A percentile compares a stretch with the other conserved stretches of the same genome.
Conservation (phyloP, 129 eudicot genomes). For the Logfia minima region DNA sequence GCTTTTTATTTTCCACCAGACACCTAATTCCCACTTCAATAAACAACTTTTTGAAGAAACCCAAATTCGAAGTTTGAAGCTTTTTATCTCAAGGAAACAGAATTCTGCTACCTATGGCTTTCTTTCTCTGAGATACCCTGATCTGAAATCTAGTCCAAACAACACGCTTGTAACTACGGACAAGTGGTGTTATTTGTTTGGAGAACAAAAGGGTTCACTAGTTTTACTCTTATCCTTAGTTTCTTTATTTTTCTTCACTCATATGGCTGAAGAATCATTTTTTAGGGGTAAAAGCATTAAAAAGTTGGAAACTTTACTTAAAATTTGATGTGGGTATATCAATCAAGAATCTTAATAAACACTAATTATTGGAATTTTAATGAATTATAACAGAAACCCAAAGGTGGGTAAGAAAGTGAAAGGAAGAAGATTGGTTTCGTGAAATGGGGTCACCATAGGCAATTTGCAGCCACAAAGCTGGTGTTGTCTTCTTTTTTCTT, state of each 20-base stretch:
- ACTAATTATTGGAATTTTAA: constrained; percentile 24
- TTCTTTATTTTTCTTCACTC: constrained; percentile 20
- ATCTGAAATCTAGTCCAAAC: constrained; percentile 4
- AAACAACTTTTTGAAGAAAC: constrained; percentile 13
- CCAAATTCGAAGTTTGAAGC: not conserved
- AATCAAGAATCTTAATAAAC: constrained; percentile 4
- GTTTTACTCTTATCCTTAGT: constrained; percentile 33
- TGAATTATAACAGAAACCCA: constrained; percentile 9
- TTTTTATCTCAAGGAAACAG: not conserved
- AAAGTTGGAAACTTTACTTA: constrained; percentile 31
- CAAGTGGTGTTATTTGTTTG: constrained; percentile 25
- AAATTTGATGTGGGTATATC: constrained; percentile 22
- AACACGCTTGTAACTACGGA: constrained; percentile 1
- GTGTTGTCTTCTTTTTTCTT: constrained; percentile 7
- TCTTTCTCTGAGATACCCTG: constrained; percentile 1
- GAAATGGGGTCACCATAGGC: constrained; percentile 27
- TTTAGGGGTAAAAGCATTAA: constrained; percentile 17
- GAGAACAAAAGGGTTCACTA: constrained; percentile 20
- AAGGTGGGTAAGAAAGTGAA: constrained; percentile 26
- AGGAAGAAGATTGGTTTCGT: constrained; percentile 24
- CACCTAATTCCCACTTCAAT: constrained; percentile 34
- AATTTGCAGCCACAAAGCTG: constrained; percentile 37
- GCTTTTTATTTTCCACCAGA: not conserved
- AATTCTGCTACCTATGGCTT: not conserved
- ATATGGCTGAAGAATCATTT: constrained; percentile 29